Percentiles rank a stretch among this genome's conserved stretches.
Evolutionary conservation across 192 early-diverging fungal genomes (phyloP).

Genomic region (Coemansia asiatica): DNA sequence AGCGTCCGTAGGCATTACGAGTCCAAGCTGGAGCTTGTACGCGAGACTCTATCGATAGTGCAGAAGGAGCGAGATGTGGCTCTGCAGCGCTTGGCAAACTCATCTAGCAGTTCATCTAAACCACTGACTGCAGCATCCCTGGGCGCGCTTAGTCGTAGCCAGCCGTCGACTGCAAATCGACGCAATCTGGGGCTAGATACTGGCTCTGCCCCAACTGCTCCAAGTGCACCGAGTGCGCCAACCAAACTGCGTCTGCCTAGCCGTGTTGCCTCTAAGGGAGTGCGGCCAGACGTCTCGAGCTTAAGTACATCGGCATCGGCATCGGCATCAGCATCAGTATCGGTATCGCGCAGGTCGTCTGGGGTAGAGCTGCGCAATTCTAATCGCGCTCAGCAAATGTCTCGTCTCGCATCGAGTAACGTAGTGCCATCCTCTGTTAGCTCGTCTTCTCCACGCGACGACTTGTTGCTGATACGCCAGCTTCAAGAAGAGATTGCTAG

Average conservation of each 20-base stretch:
- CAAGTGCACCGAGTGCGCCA: constrained; percentile 19
- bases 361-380: constrained; percentile 8
- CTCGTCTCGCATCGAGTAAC: constrained; percentile 21
- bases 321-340: too few species aligned
- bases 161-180: constrained; percentile 3
- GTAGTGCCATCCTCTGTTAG: neutral
- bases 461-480: neutral
- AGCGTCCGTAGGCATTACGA: constrained; percentile 51
- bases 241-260: constrained; percentile 47
- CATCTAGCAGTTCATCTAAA: neutral
- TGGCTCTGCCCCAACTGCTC: neutral
- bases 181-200: constrained; percentile 22
- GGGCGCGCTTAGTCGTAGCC: neutral
- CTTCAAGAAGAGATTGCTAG: constrained; percentile 34
- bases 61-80: constrained; percentile 52
- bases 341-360: constrained; percentile 19
- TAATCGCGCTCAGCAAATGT: neutral
- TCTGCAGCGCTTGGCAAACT: constrained; percentile 38
- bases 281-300: constrained; percentile 5
- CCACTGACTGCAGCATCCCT: neutral
- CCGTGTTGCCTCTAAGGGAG: constrained; percentile 13
- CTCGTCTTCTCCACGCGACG: neutral
- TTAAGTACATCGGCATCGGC: constrained; percentile 13
- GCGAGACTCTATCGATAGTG: constrained; percentile 41
- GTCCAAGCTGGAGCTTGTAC: constrained; percentile 45